Base-by-base conservation (phyloP, 2,329 filamentous ascomycete species). In the Calonectria pteridis region DNA sequence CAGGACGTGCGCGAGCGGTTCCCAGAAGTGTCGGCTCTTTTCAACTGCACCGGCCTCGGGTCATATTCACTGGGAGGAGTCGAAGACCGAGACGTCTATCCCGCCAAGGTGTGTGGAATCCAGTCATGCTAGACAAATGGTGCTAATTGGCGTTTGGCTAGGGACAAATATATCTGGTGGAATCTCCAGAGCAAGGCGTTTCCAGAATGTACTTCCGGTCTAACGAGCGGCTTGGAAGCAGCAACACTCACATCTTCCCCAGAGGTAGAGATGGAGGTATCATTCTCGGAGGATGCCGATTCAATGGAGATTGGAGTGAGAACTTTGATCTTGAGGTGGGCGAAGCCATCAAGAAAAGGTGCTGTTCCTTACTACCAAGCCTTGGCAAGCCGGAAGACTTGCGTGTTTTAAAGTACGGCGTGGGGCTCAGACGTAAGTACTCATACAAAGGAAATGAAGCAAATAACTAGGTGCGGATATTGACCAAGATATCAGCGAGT, bases 11-110 rank as follows among this genome's bases (percentile, higher is more conserved):
- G 67, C 0, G 20, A 81, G 76, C 58, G 69, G 13, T 82, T 83
- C 43, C 93, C 92, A 2, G 90, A 94, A 76, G 82, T 95, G 4
- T 69, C 73, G 14, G 73, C 75, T 1, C 85, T 97, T 0, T 87
- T 97, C 73, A 97, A 97, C 82, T 94, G 94, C 80, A 95, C 94
- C 0, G 95, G 95, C 0, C 85, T 98, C 11, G 88, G 92, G 26
- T 91, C 94, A 0, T 89, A 88, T 43, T 91, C 88, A 65, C 89
- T 97, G 1, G 94, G 93, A 11, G 95, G 95, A 29, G 94, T 97
- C 0, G 88, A 90, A 84, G 95, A 98, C 80, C 83, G 85, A 71
- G 89, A 88, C 7, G 88, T 97, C 53, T 89, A 91, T 73, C 94
- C 95, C 1, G 92, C 90, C 1, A 90, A 95, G 29, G 53, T 58